A percentile compares a stretch with the other conserved stretches of the same genome.
Evolutionary conservation across 1,284 basidiomycete genomes (phyloP).

Genomic region (Marasmius tenuissimus): DNA sequence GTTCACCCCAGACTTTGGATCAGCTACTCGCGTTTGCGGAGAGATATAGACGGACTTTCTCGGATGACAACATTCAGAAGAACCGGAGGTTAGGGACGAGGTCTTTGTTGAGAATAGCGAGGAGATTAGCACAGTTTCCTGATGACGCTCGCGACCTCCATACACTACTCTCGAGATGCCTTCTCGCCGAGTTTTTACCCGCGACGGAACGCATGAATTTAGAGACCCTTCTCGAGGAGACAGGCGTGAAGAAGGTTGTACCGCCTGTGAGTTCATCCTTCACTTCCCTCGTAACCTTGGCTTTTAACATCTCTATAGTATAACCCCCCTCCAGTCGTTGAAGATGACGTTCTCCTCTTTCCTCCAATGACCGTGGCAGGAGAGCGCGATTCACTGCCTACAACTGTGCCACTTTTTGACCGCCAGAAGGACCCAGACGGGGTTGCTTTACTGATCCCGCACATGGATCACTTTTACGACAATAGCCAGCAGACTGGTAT

Average conservation of each 20-base stretch:
- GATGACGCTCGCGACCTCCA: conserved; percentile 42
- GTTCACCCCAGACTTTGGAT: conserved; percentile 30
- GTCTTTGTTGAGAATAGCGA: conserved; percentile 55
- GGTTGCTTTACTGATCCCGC: conserved; percentile 54
- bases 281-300: neutral
- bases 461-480: conserved; percentile 70
- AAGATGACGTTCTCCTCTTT: conserved; percentile 43
- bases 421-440: conserved; percentile 49
- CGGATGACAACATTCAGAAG: conserved; percentile 55
- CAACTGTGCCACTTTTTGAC: conserved; percentile 50
- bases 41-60: conserved; percentile 54
- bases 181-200: conserved; percentile 64
- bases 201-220: conserved; percentile 56
- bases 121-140: conserved; percentile 44
- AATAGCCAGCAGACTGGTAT: conserved; percentile 65
- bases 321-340: conserved; percentile 44
- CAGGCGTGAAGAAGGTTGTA: conserved; percentile 42
- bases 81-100: conserved; percentile 63
- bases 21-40: conserved; percentile 50
- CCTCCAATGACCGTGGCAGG: conserved; percentile 38
- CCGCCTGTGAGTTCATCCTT: conserved; percentile 36
- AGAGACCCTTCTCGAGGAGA: conserved; percentile 50
- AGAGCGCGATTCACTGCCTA: conserved; percentile 30
- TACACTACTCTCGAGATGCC: conserved; percentile 43
- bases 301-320: conserved; percentile 33